A percentile compares a stretch with the other conserved stretches of the same genome.
Evolutionary conservation across 768 basidiomycete species (phyloP).

Genomic region (Termitomyces bulborhizus): DNA sequence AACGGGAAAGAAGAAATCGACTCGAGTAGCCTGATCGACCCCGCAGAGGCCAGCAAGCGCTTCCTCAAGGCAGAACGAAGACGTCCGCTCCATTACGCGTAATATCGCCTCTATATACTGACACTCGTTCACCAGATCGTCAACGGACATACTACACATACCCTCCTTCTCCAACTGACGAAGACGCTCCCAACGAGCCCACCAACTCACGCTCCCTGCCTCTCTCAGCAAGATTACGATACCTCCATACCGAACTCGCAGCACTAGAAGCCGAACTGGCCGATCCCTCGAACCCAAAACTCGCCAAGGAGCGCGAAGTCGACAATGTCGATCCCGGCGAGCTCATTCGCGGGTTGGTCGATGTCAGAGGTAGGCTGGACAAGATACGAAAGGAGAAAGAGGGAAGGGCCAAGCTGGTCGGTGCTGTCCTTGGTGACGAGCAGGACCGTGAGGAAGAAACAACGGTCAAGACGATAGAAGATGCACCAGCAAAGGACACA

Average conservation of each 20-base stretch:
- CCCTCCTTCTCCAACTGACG: conserved; percentile 58
- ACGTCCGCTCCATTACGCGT: conserved; percentile 31
- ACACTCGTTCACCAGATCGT: conserved; percentile 29
- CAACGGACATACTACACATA: conserved; percentile 60
- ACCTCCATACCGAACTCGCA: conserved; percentile 70
- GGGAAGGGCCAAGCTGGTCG: conserved; percentile 59
- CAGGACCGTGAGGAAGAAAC: conserved; percentile 12
- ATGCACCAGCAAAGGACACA: conserved; percentile 2
- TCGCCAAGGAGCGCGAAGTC: conserved; percentile 53
- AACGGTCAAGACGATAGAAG: conserved; percentile 6
- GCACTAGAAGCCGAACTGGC: conserved; percentile 80
- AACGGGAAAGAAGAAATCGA: conserved; percentile 64
- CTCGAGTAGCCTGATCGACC: conserved; percentile 50
- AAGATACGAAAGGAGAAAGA: conserved; percentile 61
- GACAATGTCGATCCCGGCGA: conserved; percentile 66
- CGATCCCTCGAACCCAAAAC: conserved; percentile 68
- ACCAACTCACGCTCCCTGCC: conserved; percentile 30
- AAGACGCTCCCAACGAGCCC: conserved; percentile 33
- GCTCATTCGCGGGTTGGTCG: conserved; percentile 71
- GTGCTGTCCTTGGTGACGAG: conserved; percentile 41
- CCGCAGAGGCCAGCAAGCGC: conserved; percentile 62
- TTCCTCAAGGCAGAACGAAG: conserved; percentile 70
- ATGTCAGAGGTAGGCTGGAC: conserved; percentile 63
- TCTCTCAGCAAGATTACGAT: conserved; percentile 53
- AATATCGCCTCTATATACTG: background rate